Base-by-base conservation (phyloP, 257 asterid genomes). In the Ajuga chamaepitys region DNA sequence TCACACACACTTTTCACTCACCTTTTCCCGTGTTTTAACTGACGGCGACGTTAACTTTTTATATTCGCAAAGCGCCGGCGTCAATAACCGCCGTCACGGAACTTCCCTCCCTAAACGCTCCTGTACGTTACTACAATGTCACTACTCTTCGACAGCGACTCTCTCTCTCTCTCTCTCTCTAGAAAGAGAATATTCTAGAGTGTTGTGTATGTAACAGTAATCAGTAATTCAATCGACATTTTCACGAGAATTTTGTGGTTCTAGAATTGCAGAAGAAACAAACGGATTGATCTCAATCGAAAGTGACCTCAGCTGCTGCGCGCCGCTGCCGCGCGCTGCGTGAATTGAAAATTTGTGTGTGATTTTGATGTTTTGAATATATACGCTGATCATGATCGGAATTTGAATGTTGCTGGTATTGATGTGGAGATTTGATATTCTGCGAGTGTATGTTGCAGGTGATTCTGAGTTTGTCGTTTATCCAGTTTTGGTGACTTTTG, bases 221-320 rank as follows among this genome's bases (percentile, higher is more conserved):
- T 68, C 69, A 79, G 81, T 74, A 48, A 58, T 68, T 75, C 61
- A 68, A 67, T 74, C 73, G 81, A 77, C 58, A 75, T 68, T 81
- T 67, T 81, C 89, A 81, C 89, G 86, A 70, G 83, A 30, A 30
- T 75, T 70, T 66, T 70, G 76, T 50, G 74, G 75, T 80, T 76
- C 66, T 57, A 58, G 70, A 68, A 68, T 64, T 61, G 42, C 48
- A 70, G 73, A 77, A 71, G 78, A 51, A 26, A 62, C 66, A 46
- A 57, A 59, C 74, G 62, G 78, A 70, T 78, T 81, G 74, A 75
- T 68, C 45, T 30, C 62, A 9, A 56, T 56, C 80, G 80, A 68
- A 75, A 75, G 84, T 79, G 59, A 72, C 68, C 65, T 67, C 40
- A 54, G 66, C 72, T 79, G 58, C 45, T 41, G 8, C 10, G 45